Base-by-base conservation (phyloP, 2,329 filamentous ascomycete genomes). In the Neonectria ditissima region DNA sequence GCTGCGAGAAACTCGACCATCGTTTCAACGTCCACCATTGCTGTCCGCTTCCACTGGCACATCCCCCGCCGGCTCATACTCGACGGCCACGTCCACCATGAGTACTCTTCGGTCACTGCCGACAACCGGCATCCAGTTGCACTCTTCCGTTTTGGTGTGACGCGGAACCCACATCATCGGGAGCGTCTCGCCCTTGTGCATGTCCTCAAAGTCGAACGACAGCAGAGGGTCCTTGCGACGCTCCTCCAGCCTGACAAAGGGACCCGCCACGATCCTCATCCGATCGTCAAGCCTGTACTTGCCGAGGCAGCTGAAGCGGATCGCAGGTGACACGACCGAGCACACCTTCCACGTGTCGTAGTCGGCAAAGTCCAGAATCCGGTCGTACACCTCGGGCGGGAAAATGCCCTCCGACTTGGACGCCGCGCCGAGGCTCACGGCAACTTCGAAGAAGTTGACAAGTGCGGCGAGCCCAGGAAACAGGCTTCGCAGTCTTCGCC, bases 361-460 rank as follows among this genome's bases (percentile, higher is more conserved):
- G 53, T 72, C 63, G 26, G 69, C 67, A 22, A 62, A 67, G 34
- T 66, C 63, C 8, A 72, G 20, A 41, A 72, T 65, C 5, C 13
- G 47, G 37, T 47, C 48, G 32, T 64, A 67, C 20, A 72, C 37
- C 24, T 72, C 69, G 11, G 20, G 24, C 4, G 66, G 63, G 20
- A 70, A 51, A 18, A 32, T 43, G 1, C 63, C 66, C 55, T 1
- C 26, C 16, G 56, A 60, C 34, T 39, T 66, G 32, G 59, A 59
- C 26, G 64, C 48, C 39, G 55, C 41, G 18, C 53, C 58, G 14
- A 66, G 59, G 39, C 9, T 65, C 1, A 51, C 62, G 24, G 70
- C 67, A 39, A 63, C 57, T 2, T 70, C 59, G 51, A 69, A 71
- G 63, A 73, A 69, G 28, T 68, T 68, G 48, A 70, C 59, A n/a